Base-by-base conservation (phyloP, 139 green algal species). In the Eudorina sp. region DNA sequence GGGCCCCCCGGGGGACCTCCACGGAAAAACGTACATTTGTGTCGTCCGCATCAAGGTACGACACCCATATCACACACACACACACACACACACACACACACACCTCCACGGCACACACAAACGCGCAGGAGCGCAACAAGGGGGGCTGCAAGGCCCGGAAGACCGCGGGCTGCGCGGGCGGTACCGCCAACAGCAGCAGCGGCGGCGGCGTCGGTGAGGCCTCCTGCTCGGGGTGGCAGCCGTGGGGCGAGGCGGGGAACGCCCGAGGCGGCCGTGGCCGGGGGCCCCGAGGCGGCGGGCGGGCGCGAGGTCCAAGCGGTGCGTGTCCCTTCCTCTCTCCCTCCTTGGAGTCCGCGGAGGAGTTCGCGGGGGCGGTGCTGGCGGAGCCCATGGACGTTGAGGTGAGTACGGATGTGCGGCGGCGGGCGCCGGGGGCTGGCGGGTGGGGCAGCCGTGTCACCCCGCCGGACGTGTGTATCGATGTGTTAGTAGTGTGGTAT, bases 381-480 rank as follows among this genome's bases (percentile, higher is more conserved):
- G 86, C 88, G 0, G 55, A 89, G 41, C 95, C 97, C 16, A 89
- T 98, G 64, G 98, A 99, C 83, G 97, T 99, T 51, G 98, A 99
- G 90, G 91, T 92, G 72, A 69, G 89, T 45, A n/a, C n/a, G n/a
- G n/a, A n/a, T n/a, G n/a, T n/a, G n/a, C n/a, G n/a, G n/a, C n/a
- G n/a, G n/a, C n/a, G n/a, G n/a, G n/a, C n/a, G n/a, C n/a, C n/a
- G n/a, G n/a, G n/a, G n/a, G 64, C 8, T 25, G 25, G 3, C 8
- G 25, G 9, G 48, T 55, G 48, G 48, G 9, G 48, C 48, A 55
- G 48, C n/a, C n/a, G n/a, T n/a, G n/a, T n/a, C n/a, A n/a, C n/a
- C n/a, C n/a, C n/a, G n/a, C n/a, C n/a, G n/a, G n/a, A n/a, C n/a
- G n/a, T n/a, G n/a, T n/a, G n/a, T n/a, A n/a, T n/a, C n/a, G n/a